Base-by-base conservation (phyloP, 2,329 filamentous ascomycete species). In the Exophiala mesophila region DNA sequence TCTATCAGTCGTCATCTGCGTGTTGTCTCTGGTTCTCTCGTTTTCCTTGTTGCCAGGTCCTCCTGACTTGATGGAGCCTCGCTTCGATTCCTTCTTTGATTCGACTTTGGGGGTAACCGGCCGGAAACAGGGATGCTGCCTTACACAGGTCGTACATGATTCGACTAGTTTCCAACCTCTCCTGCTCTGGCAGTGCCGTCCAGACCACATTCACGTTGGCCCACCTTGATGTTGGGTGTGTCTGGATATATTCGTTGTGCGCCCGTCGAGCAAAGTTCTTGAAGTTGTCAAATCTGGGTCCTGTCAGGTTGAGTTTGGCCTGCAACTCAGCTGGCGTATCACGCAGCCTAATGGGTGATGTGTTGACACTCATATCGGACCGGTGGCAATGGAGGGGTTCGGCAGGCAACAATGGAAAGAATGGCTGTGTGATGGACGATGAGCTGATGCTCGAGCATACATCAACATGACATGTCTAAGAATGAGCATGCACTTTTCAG, bases 41-140 rank as follows among this genome's bases (percentile, higher is more conserved):
- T 48, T 38, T 41, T 48, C 30, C 37, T 33, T 51, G 48, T 39
- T 48, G 44, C 48, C 48, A 51, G 17, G 48, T 51, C 17, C 48
- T 41, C 29, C 48, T 41, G 29, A 47, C 45, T 37, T 48, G 44
- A 26, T 51, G 45, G 41, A 51, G 41, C 32, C 48, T 45, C 26
- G 47, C 44, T 36, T 45, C 41, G 24, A 47, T 47, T 28, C 48
- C 48, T 24, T 42, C 34, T 35, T 45, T 38, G 30, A 51, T 44
- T 7, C 37, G 17, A 12, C 26, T 21, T 38, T 45, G 39, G 12
- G 18, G 19, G 37, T 42, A 43, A 15, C 30, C 37, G 6, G 48
- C 34, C 24, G 48, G 45, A 24, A 51, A 51, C 4, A 51, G 45
- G 29, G 29, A 28, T 33, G 37, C 36, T 17, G 47, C 39, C 18